Evolutionary conservation across 1,284 basidiomycete genomes (phyloP).

Genomic region (Heterobasidion annosum): DNA sequence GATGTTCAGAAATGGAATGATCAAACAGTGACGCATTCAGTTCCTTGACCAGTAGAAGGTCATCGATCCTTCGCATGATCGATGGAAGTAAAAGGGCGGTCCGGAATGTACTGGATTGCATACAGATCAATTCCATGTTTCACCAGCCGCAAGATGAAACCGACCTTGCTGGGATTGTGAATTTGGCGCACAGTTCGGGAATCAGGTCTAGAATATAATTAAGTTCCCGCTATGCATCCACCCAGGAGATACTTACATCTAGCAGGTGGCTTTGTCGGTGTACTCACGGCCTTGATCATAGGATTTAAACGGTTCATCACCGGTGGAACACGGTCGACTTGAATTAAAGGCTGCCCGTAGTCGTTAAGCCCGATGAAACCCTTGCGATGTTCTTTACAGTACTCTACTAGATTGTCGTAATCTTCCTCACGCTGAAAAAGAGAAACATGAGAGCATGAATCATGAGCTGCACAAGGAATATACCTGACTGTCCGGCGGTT

Average conservation of each 20-base stretch:
- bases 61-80: slow-evolving; percentile 59
- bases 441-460: slow-evolving; percentile 1
- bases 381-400: slow-evolving; percentile 50
- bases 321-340: slow-evolving; percentile 45
- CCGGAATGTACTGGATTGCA: slow-evolving; percentile 42
- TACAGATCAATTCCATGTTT: slow-evolving; percentile 7
- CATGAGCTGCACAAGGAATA: slow-evolving; percentile 16
- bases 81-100: slow-evolving; percentile 65
- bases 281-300: slow-evolving; percentile 27
- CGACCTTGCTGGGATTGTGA: slow-evolving; percentile 67
- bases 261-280: slow-evolving; percentile 29
- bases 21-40: slow-evolving; percentile 64
- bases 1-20: slow-evolving; percentile 45
- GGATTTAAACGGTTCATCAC: slow-evolving; percentile 48
- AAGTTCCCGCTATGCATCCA: background rate
- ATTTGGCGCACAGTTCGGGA: slow-evolving; percentile 39
- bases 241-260: slow-evolving; percentile 36
- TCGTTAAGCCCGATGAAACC: slow-evolving; percentile 53
- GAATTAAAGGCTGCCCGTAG: slow-evolving; percentile 60
- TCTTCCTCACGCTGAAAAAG: slow-evolving; percentile 44
- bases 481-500: slow-evolving; percentile 55
- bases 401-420: slow-evolving; percentile 52
- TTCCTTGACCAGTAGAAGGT: slow-evolving; percentile 65
- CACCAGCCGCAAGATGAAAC: slow-evolving; percentile 5
- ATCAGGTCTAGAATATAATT: slow-evolving; percentile 1